Evolutionary conservation across 352 stramenopile genomes (phyloP), one percentile per base, ranked within the genome.

Genomic region (Globisporangium sylvaticum): DNA sequence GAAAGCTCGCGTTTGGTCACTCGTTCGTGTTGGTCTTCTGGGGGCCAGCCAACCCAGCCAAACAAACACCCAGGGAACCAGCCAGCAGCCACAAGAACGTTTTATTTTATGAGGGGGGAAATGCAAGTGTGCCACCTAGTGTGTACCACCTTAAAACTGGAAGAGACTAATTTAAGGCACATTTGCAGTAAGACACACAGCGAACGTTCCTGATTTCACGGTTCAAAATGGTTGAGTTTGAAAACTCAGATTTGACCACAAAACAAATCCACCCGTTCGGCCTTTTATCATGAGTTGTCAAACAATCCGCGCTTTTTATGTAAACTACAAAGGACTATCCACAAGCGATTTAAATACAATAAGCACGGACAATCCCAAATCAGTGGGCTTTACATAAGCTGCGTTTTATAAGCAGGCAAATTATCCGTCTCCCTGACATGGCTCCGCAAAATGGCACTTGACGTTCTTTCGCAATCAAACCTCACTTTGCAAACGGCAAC

Each of bases 41-140:
- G 31, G 31, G 31, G 55, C 55, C 55, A 61, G 22, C 31, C 24
- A 29, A 46, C 55, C 55, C 5, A 22, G 18, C 37, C 37, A 14
- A 15, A 12, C 37, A 44, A 44, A 44, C 37, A 60, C 55, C n/a
- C 10, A 22, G 25, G 29, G 54, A 48, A 60, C 29, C 31, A 48
- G 27, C 55, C 54, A 60, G 55, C 55, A 61, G 55, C 55, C 55
- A 61, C 55, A 61, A 61, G 55, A 61, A 61, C 55, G 55, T 61
- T 61, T 61, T 61, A 48, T 61, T 61, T 61, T 61, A 48, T 46
- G 25, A 48, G 54, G 25, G 53, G 53, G 53, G 27, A 59, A 59
- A 3, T 8, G 53, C 1, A 15, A 39, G 18, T 12, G 18, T 7
- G 4, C 0, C 2, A 8, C 1, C 37, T 59, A 25, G 53, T 37